Evolutionary conservation across 2,329 filamentous ascomycete genomes (phyloP), one percentile per base, ranked within the genome.

Genomic region (Apiospora aurea): DNA sequence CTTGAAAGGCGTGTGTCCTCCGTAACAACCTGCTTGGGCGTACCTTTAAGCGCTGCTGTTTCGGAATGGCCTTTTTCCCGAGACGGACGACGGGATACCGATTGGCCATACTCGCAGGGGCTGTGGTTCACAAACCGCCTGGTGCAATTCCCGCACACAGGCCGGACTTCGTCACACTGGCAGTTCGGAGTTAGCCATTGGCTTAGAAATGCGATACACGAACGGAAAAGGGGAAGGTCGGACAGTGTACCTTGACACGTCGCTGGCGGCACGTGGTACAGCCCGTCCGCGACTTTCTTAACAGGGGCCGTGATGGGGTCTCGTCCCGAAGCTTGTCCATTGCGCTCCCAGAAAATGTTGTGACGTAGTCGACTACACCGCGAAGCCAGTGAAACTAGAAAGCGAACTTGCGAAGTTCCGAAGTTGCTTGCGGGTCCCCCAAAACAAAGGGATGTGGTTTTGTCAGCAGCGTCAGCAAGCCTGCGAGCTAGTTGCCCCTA

Each of bases 261-360:
- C 51, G 26, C 16, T 57, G 51, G 13, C 66, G 29, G 57, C 70
- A 71, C 24, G 47, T 69, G 16, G 41, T 53, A 26, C 70, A 71
- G 2, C 70, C 70, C 34, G 66, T 46, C 64, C 70, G 64, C 41
- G 70, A 71, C 57, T 71, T 71, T 29, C 57, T 38, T 47, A 71
- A 57, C 8, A 57, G 51, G 51, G 51, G 66, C 14, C 61, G 38
- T 18, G n/a, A n/a, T 44, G 38, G 18, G 44, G 6, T 16, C 11
- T 43, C 34, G 3, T n/a, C 21, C 26, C 18, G 51, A 10, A 26
- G 3, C 7, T 21, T 5, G 14, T 21, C 16, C 51, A 57, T 57
- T 29, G 51, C 5, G 21, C 4, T 14, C 29, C 14, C 24, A 29
- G 11, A 53, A 10, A n/a, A n/a, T n/a, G 18, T 49, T n/a, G 46